phyloP scores from a whole-genome alignment of 2,329 filamentous ascomycete genomes.

The Cadophora sp. region DNA sequence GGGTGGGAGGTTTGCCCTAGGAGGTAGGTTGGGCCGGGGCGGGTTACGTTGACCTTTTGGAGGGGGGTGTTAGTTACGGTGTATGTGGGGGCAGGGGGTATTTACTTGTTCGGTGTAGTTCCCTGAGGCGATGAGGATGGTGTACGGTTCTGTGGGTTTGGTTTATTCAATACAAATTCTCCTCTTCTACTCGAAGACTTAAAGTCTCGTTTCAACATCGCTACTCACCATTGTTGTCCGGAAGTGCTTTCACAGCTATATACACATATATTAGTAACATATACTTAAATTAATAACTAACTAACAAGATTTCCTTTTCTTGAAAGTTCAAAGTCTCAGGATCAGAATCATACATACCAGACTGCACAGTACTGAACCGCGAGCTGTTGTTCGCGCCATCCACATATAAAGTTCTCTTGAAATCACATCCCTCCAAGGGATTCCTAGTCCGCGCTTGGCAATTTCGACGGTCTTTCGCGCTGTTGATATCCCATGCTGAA shows the following conservation, averaged over 20 bases:
- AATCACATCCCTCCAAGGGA: slow-evolving; percentile 41
- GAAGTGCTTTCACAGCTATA: slow-evolving; percentile 38
- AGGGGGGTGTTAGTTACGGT: neutral
- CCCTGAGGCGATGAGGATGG: slow-evolving; percentile 66
- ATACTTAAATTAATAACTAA: too few species aligned
- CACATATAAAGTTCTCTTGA: slow-evolving; percentile 35
- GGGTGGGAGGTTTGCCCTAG: slow-evolving; percentile 56
- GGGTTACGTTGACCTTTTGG: slow-evolving; percentile 63
- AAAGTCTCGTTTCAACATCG: too few species aligned
- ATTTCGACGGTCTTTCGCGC: slow-evolving; percentile 30
- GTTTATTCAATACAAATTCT: neutral
- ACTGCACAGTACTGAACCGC: slow-evolving; percentile 40
- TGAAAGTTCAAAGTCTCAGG: neutral
- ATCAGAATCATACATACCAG: slow-evolving; percentile 30
- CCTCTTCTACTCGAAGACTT: neutral
- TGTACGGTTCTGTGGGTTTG: slow-evolving; percentile 45
- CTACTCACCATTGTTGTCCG: slow-evolving; percentile 39
- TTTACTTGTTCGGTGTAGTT: slow-evolving; percentile 59
- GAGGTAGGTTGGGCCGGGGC: slow-evolving; percentile 64
- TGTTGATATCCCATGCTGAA: slow-evolving; percentile 39
- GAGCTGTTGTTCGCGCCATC: slow-evolving; percentile 25
- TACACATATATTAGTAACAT: slow-evolving; percentile 21
- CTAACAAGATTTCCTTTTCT: too few species aligned
- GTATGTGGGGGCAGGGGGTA: too few species aligned
- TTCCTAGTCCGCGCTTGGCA: slow-evolving; percentile 35